Evolutionary conservation across 768 basidiomycete genomes (phyloP), one percentile per base, ranked within the genome.

Genomic region (Pleurotus pulmonarius): DNA sequence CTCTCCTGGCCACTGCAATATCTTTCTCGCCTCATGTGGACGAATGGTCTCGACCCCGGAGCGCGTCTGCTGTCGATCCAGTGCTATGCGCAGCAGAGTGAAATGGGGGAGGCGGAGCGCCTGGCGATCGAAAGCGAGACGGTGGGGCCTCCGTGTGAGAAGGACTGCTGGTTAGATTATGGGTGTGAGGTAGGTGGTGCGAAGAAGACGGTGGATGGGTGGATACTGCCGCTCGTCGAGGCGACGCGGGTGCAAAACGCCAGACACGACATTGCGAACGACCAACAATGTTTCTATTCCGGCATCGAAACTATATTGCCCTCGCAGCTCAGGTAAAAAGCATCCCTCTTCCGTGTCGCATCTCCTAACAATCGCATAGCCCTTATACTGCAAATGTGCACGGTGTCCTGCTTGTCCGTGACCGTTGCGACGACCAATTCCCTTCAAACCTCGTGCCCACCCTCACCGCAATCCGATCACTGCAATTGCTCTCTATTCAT

Each of bases 201-300:
- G 39, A 65, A 61, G 15, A 68, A 72, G 20, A 60, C 68, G 44
- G 70, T 85, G 24, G 92, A 96, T 69, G 91, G 88, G 9, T 96
- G 93, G 94, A 72, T 95, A 24, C 67, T 96, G 61, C 88, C 91
- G 3, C 68, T 85, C 3, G 56, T 88, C 25, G 95, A 97, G 65
- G 68, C 77, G 12, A 71, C 81, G 58, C 77, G 94, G 49, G 69
- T 92, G 2, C 70, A 73, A 46, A 74, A 81, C 16, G 70, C 71
- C 38, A 75, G 89, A 44, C 72, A 79, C 43, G 69, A 69, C 8
- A 68, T 87, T 34, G 68, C 75, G n/a, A 64, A 64, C 0, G 65
- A 74, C 0, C 59, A 64, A 2, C 65, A 75, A 39, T 75, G 79
- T 55, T 87, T 79, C 64, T 86, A 83, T 64, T 65, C 63, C 2